Conservation (phyloP, 2,329 filamentous ascomycete genomes). For the Sporothrix sp. region DNA sequence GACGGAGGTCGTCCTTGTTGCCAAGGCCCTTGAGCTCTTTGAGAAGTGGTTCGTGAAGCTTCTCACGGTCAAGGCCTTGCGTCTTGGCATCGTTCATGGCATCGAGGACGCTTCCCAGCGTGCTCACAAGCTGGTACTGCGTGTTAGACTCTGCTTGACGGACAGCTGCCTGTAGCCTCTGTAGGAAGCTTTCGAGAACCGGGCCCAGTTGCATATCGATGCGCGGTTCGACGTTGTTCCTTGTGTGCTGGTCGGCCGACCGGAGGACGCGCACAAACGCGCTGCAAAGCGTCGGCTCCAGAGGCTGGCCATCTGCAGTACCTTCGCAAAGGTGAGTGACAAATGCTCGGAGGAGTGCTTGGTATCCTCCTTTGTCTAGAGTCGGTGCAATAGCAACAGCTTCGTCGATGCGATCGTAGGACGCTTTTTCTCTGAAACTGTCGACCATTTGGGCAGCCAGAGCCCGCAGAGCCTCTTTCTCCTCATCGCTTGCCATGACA, state of each 20-base stretch:
- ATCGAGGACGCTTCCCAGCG: neutral
- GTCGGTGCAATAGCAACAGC: neutral
- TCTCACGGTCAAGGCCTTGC: neutral
- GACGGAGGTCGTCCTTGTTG: neutral
- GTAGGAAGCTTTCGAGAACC: neutral
- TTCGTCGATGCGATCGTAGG: neutral
- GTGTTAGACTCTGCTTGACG: neutral
- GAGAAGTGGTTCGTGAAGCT: neutral
- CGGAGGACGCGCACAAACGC: neutral
- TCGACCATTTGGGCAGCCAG: neutral
- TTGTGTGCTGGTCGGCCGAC: neutral
- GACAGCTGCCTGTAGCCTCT: neutral
- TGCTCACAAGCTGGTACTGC: neutral
- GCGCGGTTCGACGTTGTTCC: neutral
- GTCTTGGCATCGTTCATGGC: conserved; percentile 1
- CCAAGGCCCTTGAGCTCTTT: neutral
- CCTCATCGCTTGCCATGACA: neutral
- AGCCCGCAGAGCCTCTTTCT: neutral
- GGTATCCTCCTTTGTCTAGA: neutral
- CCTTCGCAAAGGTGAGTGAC: neutral
- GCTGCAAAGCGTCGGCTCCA: neutral
- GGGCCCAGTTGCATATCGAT: neutral
- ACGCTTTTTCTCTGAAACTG: neutral
- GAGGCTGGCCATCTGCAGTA: neutral
- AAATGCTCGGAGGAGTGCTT: neutral